Evolutionary conservation across 1,139 yeast species (phyloP), one percentile per base, ranked within the genome.

Genomic region (Geotrichum citri-aurantii): DNA sequence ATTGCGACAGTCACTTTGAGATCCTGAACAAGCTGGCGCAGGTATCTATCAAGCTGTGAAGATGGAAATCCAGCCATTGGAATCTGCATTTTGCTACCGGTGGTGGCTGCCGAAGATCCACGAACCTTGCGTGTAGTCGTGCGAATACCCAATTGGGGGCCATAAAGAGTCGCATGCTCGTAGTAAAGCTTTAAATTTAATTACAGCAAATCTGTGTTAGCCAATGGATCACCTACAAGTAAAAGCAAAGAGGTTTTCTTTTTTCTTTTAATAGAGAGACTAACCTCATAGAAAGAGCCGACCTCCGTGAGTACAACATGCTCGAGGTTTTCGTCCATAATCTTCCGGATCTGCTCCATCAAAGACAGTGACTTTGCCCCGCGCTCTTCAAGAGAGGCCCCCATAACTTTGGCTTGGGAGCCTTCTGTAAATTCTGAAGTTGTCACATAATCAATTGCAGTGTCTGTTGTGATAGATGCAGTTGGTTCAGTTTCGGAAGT

Each of bases 61-160:
- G 80, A 76, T 0, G 99, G 98, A 67, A 93, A 93, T 0, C 99
- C 99, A 0, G 97, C 90, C 88, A 93, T 90, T 0, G 96, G 83
- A 1, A 91, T 82, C 8, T 72, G 52, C 78, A 80, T 44, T 73
- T 77, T 46, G 81, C 80, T 63, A 73, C 71, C 58, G 10, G 54
- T 65, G n/a, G 1, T 33, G 17, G 19, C 7, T 58, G 62, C 63
- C 31, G 51, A 50, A 21, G 55, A 59, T 7, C 46, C 48, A 12
- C 66, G 58, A 62, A 40, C 53, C 61, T 61, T 74, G 66, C 75
- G 80, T 55, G 75, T 76, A 3, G 88, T 81, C 7, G 83, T 72
- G 51, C 81, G 79, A 31, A 93, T 73, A 44, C 92, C 92, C 56
- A 93, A 73, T 60, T 81, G 73, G 1, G 88, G 86, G 0, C 90